Evolutionary conservation across 2,329 filamentous ascomycete species (phyloP), one percentile per base, ranked within the genome.

Genomic region (Arthrinium puccinioides): DNA sequence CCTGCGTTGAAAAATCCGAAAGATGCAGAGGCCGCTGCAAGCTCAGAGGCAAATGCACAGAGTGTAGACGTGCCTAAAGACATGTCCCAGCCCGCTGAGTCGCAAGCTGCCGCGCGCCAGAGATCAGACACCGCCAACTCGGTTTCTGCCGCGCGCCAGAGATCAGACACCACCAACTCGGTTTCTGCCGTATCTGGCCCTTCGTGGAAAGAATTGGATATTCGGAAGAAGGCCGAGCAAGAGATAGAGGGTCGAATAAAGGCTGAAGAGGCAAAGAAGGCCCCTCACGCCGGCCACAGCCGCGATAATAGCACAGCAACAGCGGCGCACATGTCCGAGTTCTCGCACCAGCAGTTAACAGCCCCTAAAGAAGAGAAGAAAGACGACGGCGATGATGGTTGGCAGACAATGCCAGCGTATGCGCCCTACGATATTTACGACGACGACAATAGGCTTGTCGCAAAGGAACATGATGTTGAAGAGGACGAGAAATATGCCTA

Each of bases 341-440:
- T 85, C 70, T 97, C 92, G 2, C 90, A 98, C 56, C 88, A 96
- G 61, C 79, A 82, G 46, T 63, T 88, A 33, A 74, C 79, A 9
- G 64, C 72, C 13, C 69, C 77, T 44, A 69, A 73, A 27, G 66
- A 76, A 10, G 63, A 72, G 10, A 65, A 74, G 31, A 64, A 70
- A 10, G 61, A 74, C 3, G 67, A 75, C 9, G 78, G 78, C 6
- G 84, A 84, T n/a, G 80, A 66, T 2, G 78, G 72, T 36, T 98
- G 92, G 92, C 87, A 96, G 64, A 76, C 79, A 3, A 98, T 98
- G 92, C 92, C 90, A 2, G 80, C 92, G 2, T 87, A 89, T 53
- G 92, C 89, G 7, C 83, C 84, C 25, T 94, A 92, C 57, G 90
- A 97, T 61, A 84, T 95, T 48, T 98, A 97, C 60, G 87, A 98